Conservation (phyloP, 2,329 filamentous ascomycete genomes). For the Aspergillus sp. region DNA sequence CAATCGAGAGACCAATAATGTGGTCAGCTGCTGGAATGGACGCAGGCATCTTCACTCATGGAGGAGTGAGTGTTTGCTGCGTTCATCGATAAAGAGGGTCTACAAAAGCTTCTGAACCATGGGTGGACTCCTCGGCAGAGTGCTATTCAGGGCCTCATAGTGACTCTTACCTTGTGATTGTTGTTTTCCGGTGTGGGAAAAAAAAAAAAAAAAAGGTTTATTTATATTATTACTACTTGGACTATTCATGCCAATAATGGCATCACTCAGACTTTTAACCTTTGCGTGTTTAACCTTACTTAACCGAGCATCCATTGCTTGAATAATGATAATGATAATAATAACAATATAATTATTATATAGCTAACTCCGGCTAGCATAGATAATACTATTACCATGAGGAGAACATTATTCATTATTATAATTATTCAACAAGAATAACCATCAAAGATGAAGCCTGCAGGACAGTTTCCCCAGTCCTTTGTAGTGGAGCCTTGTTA, state of each 20-base stretch:
- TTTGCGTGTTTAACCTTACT: neutral
- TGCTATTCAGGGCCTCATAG: neutral
- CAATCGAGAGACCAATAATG: slow-evolving; percentile 3
- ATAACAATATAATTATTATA: neutral
- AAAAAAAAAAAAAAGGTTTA: neutral
- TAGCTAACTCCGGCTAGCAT: neutral
- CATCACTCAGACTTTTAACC: neutral
- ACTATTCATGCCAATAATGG: neutral
- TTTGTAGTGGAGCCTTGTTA: neutral
- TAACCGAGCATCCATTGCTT: neutral
- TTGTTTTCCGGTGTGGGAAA: neutral
- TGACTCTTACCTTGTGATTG: neutral
- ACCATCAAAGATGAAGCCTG: neutral
- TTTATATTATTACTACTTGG: neutral
- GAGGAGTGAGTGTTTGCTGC: neutral
- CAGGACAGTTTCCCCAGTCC: slow-evolving; percentile 4
- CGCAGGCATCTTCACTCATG: neutral
- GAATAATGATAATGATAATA: neutral
- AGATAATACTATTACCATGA: neutral
- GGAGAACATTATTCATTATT: too few relatives aligned
- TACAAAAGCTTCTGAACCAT: slow-evolving; percentile 2
- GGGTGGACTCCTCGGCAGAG: neutral
- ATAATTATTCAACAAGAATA: too few relatives aligned
- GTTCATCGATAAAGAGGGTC: neutral
- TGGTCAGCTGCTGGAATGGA: slow-evolving; percentile 3